Conservation (phyloP, 2,329 filamentous ascomycete genomes). For the Fusarium ambrosium region DNA sequence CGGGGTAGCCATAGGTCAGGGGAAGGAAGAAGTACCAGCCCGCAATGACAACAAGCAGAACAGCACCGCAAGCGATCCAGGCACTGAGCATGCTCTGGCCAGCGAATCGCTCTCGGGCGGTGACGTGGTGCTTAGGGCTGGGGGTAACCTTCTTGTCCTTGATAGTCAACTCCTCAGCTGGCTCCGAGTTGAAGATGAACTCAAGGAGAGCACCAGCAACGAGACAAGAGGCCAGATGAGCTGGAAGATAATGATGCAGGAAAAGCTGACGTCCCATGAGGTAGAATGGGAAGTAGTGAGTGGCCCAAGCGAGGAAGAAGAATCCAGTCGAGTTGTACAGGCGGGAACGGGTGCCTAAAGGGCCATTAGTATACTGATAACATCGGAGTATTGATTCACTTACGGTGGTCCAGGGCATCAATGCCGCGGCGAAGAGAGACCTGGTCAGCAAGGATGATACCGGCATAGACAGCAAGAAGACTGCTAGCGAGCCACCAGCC, state of each 20-base stretch:
- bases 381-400: constrained; percentile 58
- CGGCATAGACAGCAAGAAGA: constrained; percentile 91
- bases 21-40: constrained; percentile 96
- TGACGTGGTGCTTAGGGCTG: constrained; percentile 71
- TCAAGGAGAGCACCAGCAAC: constrained; percentile 93
- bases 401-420: constrained; percentile 93
- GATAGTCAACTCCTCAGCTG: constrained; percentile 68
- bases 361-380: constrained; percentile 48
- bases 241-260: constrained; percentile 96
- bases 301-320: constrained; percentile 98
- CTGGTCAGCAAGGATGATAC: constrained; percentile 93
- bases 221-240: constrained; percentile 89
- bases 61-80: constrained; percentile 82
- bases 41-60: constrained; percentile 77
- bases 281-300: constrained; percentile 97
- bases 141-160: constrained; percentile 62
- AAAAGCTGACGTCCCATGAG: constrained; percentile 99
- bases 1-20: constrained; percentile 94
- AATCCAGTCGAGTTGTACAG: constrained; percentile 99
- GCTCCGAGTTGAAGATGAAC: constrained; percentile 95
- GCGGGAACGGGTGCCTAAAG: constrained; percentile 84
- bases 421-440: constrained; percentile 92
- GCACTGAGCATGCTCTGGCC: constrained; percentile 81
- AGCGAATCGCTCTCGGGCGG: constrained; percentile 85
- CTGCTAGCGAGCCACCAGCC: constrained; percentile 98